These are phyloP conservation scores for Dactylellina parvicollis DNA, from an alignment of 2,329 filamentous ascomycete species.

Conservation along the genomic window DNA sequence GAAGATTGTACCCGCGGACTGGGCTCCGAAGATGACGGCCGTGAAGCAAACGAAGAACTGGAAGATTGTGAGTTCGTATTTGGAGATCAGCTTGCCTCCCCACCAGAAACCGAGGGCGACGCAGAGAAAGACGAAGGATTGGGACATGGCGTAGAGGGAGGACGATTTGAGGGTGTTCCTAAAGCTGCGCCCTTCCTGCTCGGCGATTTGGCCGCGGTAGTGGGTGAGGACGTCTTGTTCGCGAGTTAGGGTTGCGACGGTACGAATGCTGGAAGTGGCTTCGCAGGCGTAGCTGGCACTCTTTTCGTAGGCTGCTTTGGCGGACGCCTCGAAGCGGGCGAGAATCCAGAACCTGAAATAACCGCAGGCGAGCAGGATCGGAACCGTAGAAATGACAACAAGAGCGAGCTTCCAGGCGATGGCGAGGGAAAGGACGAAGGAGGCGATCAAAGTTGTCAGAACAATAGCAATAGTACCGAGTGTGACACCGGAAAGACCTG, in stretches of 20 bases:
- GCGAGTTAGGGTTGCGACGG: constrained; percentile 87
- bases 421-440: constrained; percentile 74
- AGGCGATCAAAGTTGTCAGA: constrained; percentile 78
- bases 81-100: constrained; percentile 78
- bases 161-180: constrained; percentile 80
- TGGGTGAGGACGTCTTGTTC: constrained; percentile 80
- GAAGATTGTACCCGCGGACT: constrained; percentile 89
- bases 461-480: constrained; percentile 87
- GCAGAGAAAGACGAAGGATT: constrained; percentile 83
- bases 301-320: constrained; percentile 80
- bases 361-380: constrained; percentile 80
- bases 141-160: constrained; percentile 81
- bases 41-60: constrained; percentile 94
- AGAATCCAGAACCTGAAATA: constrained; percentile 89
- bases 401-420: constrained; percentile 89
- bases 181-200: constrained; percentile 74
- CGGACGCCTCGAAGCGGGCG: constrained; percentile 78
- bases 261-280: constrained; percentile 91
- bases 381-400: constrained; percentile 81
- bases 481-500: constrained; percentile 86
- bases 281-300: constrained; percentile 91
- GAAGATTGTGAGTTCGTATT: constrained; percentile 69
- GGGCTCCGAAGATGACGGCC: constrained; percentile 87
- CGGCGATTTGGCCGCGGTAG: constrained; percentile 74
- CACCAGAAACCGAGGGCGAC: constrained; percentile 94